These are phyloP conservation scores for Claviceps spartinae DNA, from an alignment of 2,329 filamentous ascomycete species.

Conservation along the genomic window DNA sequence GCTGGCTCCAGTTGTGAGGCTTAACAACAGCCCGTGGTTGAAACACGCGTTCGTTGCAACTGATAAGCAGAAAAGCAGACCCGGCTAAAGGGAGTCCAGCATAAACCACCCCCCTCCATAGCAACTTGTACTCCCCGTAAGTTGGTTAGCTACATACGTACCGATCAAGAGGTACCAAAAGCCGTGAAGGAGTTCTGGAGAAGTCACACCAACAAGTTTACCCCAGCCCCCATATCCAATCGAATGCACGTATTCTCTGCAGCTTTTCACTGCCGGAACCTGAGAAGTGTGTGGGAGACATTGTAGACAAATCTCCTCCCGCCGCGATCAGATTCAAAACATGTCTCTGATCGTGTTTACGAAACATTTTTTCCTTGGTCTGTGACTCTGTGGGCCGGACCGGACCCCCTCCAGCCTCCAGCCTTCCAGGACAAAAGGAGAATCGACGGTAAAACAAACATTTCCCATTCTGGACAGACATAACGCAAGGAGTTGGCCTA, in stretches of 20 bases:
- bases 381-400: background rate
- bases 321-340: background rate
- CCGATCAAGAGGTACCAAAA: no score
- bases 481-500: no score
- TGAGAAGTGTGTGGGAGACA: background rate
- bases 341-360: background rate
- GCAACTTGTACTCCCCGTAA: no score
- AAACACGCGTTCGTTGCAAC: background rate
- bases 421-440: background rate
- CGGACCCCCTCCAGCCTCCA: no score
- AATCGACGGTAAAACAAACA: no score
- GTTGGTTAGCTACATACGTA: no score
- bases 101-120: no score
- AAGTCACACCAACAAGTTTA: background rate
- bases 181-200: no score
- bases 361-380: background rate
- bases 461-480: no score
- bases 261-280: background rate
- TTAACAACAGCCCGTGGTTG: background rate
- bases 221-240: background rate
- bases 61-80: background rate
- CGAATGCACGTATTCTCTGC: background rate
- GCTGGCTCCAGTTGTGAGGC: background rate
- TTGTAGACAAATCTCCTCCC: background rate
- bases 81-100: no score